Evolutionary conservation across 495 filamentous ascomycete genomes (phyloP), one percentile per base, ranked within the genome.

Genomic region (Evernia prunastri): DNA sequence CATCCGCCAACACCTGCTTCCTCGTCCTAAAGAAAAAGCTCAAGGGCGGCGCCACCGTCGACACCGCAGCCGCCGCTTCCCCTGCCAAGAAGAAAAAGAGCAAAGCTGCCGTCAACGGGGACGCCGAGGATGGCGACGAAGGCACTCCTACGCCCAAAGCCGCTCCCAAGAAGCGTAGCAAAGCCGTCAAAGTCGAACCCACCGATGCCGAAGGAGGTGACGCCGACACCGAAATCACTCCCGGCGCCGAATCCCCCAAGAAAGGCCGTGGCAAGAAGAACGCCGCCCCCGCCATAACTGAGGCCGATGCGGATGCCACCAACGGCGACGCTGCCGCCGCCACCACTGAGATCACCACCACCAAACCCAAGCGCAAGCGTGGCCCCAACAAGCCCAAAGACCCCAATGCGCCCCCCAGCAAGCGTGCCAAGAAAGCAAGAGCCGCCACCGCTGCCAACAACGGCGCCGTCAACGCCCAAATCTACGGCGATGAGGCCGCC

Each of bases 1-100:
- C 64, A 4, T 76, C 77, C 5, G 77, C 79, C 12, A 61, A 56
- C 27, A 66, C 69, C 33, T 45, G 63, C 15, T 80, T 71, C 40
- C 61, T 63, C 43, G 63, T 58, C 33, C 66, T 72, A 12, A 73
- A 68, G 33, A 72, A 70, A 58, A 74, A 73, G 56, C 63, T 77
- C 42, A 12, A 63, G 11, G 27, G 0, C 18, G 43, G 39, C 27
- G 61, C 65, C 17, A 42, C 0, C 23, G 29, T 59, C 17, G 11
- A 7, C 18, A 10, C 6, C 4, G 47, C 45, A 18, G 33, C 29
- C 51, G 7, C n/a, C 27, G 17, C 18, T 18, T 0, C 53, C 12
- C 29, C 15, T 7, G 12, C 61, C 17, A 63, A 63, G 39, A 63
- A 53, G 18, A 13, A 20, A 57, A 43, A 36, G 6, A 42, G 17